Evolutionary conservation across 148 eudicot species (phyloP), one percentile per base, ranked within the genome.

Genomic region (Polygonum maritimum): DNA sequence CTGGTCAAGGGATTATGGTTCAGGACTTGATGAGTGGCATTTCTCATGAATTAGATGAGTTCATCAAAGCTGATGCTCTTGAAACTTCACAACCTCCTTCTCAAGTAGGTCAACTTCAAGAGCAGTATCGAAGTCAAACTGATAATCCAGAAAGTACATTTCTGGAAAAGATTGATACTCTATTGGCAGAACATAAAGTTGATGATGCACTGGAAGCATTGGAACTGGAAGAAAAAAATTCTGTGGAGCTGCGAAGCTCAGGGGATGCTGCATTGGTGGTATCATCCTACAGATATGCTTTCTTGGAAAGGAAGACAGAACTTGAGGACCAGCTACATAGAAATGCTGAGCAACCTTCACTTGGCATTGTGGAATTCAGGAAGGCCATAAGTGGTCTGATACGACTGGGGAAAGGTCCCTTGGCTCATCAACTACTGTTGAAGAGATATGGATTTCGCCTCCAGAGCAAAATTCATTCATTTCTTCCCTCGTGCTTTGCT

Each of bases 351-450:
- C 94, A 87, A 79, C 90, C 97, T 22, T 87, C 87, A 15, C 69
- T 88, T 75, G 78, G 88, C 70, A 76, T 51, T 75, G 51, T 74
- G 75, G 97, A 95, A 82, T 77, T 88, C 76, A 92, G 86, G 80
- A 91, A 87, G 80, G 89, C 87, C 36, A 75, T 92, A 54, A 75
- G 80, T 75, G 87, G 87, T 78, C 83, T 95, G 78, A 49, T 89
- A 60, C 87, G 85, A 83, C 94, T 92, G 47, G 99, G 97, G 71
- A 95, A 90, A 86, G 94, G 99, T 54, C 80, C 94, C 54, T 73
- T 83, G 80, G 97, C 90, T 16, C 94, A 90, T 84, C 99, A 92
- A 81, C 84, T 89, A 55, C 81, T 92, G 33, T 76, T 95, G 75
- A 95, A 92, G 81, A 82, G 91, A 80, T 86, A 81, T 76, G 90